Base-by-base conservation (phyloP, 176 grass and related monocot genomes). In the Pharus latifolius region DNA sequence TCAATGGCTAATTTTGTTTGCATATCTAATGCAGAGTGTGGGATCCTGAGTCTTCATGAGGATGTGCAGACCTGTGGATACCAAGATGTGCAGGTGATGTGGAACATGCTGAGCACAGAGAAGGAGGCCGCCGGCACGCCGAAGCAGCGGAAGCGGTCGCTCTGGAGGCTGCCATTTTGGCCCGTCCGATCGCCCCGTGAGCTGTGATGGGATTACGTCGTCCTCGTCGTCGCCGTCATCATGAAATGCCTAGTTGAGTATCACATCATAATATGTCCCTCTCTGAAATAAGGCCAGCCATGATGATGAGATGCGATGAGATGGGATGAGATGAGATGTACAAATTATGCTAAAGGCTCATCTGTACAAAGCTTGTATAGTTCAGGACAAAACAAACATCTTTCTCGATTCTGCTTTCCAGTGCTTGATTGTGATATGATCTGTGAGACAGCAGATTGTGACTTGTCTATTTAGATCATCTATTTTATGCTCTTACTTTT, bases 21-120 rank as follows among this genome's bases (percentile, higher is more conserved):
- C n/a, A n/a, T n/a, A n/a, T n/a, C n/a, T n/a, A n/a, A 34, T 74
- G 71, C 81, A 99, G 95, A 86, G 73, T 63, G 79, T 55, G 95
- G 95, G 6, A 83, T 91, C 33, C 76, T 94, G 24, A 91, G 63
- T 24, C 84, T 99, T 10, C 82, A 86, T 63, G 79, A 90, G 53
- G 95, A 99, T 67, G 95, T 99, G 84, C 90, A 99, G 47, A 99
- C 87, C 32, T 99, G 95, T 42, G 87, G 85, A 11, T 99, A 99
- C 70, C 63, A 91, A 61, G 95, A 99, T 72, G 95, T 99, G 82
- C 87, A 94, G 35, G 95, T 94, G 43, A 99, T 99, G 95, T 99
- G 90, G 95, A 85, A 84, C 78, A 99, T 99, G 71, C 61, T 99
- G 56, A 87, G 81, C 47, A 68, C 78, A 3, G 90, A 88, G 77